Percentiles rank a stretch among this genome's conserved stretches.
Conservation (phyloP, 768 basidiomycete species). For the Trametes gibbosa region DNA sequence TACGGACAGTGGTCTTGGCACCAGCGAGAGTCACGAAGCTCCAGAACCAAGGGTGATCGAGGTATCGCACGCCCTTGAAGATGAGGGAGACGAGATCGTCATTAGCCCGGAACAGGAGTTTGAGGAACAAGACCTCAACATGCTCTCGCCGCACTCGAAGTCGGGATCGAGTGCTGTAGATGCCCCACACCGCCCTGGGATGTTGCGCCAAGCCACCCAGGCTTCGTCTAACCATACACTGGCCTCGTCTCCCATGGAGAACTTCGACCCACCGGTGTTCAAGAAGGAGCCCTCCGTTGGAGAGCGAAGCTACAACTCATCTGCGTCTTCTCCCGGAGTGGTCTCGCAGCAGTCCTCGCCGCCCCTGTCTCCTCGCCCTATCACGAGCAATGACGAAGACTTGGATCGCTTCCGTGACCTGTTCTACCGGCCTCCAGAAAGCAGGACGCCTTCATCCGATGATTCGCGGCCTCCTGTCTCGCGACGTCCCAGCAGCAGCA, state of each 20-base stretch:
- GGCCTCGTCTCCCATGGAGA: constrained; percentile 28
- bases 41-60: background rate
- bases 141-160: background rate
- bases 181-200: constrained; percentile 12
- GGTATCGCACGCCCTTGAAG: constrained; percentile 3
- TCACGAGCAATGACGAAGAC: constrained; percentile 65
- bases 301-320: constrained; percentile 18
- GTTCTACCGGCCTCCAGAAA: constrained; percentile 54
- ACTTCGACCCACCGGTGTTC: constrained; percentile 27
- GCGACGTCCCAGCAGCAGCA: constrained; percentile 24
- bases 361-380: constrained; percentile 46
- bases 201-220: constrained; percentile 7
- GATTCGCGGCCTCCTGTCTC: constrained; percentile 19
- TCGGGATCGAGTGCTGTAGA: background rate
- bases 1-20: constrained; percentile 47
- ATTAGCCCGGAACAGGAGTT: constrained; percentile 1
- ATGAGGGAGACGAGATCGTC: constrained; percentile 3
- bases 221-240: constrained; percentile 25
- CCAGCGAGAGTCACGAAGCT: constrained; percentile 35
- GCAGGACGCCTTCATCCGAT: constrained; percentile 7
- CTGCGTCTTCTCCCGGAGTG: constrained; percentile 27
- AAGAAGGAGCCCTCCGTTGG: constrained; percentile 11
- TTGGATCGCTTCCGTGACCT: constrained; percentile 73
- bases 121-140: background rate
- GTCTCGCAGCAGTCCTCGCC: constrained; percentile 36